Evolutionary conservation across 106 monocot species (phyloP), one percentile per base, ranked within the genome.

Genomic region (Apostasia shenzhenica): DNA sequence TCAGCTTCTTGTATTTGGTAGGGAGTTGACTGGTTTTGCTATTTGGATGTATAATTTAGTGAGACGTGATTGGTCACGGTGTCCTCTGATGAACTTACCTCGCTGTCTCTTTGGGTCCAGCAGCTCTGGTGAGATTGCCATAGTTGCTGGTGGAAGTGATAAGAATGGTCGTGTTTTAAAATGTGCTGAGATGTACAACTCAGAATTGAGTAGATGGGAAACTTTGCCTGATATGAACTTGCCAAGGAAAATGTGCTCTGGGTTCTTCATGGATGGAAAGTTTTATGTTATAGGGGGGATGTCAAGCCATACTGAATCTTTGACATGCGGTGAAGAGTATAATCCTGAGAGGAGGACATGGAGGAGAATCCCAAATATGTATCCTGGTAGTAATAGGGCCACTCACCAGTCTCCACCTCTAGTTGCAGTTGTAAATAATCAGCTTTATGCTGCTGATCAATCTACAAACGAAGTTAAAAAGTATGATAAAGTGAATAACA

Each of bases 271-370:
- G 94, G 94, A 94, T 76, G 83, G 85, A 0, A 90, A 90, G 54
- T 94, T 94, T 68, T 94, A 90, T 73, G 86, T 89, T 3, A 94
- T 94, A 68, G 93, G 93, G 5, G 93, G 93, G 14, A 82, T 87
- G 84, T 76, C 63, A 1, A 83, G 80, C 69, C 72, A 84, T 51
- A 81, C 81, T 26, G 90, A 94, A 54, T 83, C 84, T 62, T 78
- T 94, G 58, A 83, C 90, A 8, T 94, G 94, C 60, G 94, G 94
- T 12, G 94, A 90, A 75, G 87, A 87, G 69, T 94, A 76, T 68
- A 75, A 90, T 57, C 74, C 90, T 48, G 71, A 80, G 78, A 90
- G 85, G 44, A 81, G 75, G 78, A 75, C 72, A 41, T 94, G 94
- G 94, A 81, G 69, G 71, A 78, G 78, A 72, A 94, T 90, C 37